Evolutionary conservation across 345 rosid species (phyloP), one percentile per base, ranked within the genome.

Genomic region (Hibiscus syriacus): DNA sequence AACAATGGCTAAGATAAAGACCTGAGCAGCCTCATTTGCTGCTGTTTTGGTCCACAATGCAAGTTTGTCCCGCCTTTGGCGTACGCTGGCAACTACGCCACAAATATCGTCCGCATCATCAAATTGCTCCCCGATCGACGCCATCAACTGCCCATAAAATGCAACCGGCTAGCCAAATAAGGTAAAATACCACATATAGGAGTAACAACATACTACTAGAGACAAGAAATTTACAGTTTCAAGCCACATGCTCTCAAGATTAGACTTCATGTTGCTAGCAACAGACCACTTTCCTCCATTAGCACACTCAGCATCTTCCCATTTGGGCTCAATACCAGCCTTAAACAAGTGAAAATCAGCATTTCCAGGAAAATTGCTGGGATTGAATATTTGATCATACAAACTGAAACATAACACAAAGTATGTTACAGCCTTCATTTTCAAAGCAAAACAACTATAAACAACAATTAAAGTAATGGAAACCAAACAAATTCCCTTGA

Each of bases 271-370:
- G 74, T 61, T 70, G 67, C 71, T 63, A 26, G 78, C 57, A 70
- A 90, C 81, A 30, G 92, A 75, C 98, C 98, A 92, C 78, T 90
- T 92, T 27, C 98, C 98, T 32, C 98, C 97, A 79, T 79, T 65
- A 48, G 96, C 92, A 74, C 96, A 88, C 79, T 84, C 96, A 0
- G 96, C 93, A 84, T 92, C 98, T 80, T 92, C 98, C 98, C 97
- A 92, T 67, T 90, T 92, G 11, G 98, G 98, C 66, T 90, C 97
- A 75, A 92, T 61, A 22, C 98, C 98, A 73, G 75, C 87, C 87
- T 78, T 86, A 72, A 92, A 92, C 81, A 92, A 72, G 77, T 92
- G 98, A 72, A 90, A 85, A 67, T 92, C 97, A 45, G 89, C 88
- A 70, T 73, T 78, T 19, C 38, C 73, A 34, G 38, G 78, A 92